These are phyloP conservation scores for Podaxis sp. DNA, from an alignment of 768 basidiomycete genomes.

Conservation along the genomic window DNA sequence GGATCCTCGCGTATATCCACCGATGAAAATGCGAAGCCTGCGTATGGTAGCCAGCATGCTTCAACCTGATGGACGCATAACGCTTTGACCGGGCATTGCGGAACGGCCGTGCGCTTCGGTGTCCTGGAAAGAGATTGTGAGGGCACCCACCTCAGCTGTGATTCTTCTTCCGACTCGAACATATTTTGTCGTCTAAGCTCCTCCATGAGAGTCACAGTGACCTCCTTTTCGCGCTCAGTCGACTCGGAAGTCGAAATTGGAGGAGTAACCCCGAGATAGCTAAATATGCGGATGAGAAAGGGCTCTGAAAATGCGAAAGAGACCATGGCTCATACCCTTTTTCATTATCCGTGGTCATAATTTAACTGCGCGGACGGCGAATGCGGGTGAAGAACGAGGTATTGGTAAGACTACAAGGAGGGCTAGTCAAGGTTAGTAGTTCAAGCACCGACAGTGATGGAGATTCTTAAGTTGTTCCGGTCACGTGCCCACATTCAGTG, in stretches of 20 bases:
- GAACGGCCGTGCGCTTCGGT: not conserved
- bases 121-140: not conserved
- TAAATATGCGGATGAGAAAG: conserved; percentile 24
- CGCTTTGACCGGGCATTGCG: not conserved
- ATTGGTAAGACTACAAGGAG: not conserved
- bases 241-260: conserved; percentile 80
- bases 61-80: not conserved
- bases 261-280: conserved; percentile 78
- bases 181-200: conserved; percentile 83
- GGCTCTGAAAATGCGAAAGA: not conserved
- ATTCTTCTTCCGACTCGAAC: conserved; percentile 88
- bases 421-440: not conserved
- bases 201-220: conserved; percentile 82
- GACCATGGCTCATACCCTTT: conserved; percentile 1
- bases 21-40: not conserved
- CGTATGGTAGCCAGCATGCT: not conserved
- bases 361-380: not conserved
- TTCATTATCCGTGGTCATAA: conserved; percentile 14
- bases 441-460: not conserved
- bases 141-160: conserved; percentile 72
- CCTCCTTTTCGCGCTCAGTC: conserved; percentile 74
- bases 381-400: not conserved
- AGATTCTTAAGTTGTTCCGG: not conserved
- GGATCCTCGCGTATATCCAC: not conserved
- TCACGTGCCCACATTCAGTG: not conserved